Percentiles rank a stretch among this genome's conserved stretches.
These are phyloP conservation scores for Melampsora larici-populina DNA, from an alignment of 1,284 basidiomycete genomes.

Conservation along the genomic window DNA sequence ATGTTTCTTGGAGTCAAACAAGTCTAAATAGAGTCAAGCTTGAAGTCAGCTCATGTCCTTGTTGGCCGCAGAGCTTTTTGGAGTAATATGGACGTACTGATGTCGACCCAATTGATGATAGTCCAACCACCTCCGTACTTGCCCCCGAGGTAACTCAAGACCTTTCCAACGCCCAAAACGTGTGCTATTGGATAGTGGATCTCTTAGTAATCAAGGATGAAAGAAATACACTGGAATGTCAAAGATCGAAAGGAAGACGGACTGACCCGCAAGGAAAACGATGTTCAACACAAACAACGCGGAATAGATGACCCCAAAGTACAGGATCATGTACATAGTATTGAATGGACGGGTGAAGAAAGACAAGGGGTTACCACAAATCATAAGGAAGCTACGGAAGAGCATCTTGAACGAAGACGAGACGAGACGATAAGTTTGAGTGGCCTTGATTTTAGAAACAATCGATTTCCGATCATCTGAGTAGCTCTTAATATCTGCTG, in stretches of 20 bases:
- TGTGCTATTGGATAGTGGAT: not conserved
- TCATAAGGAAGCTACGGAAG: slow-evolving; percentile 10
- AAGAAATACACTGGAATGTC: not conserved
- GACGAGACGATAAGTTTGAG: slow-evolving; percentile 3
- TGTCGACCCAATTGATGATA: slow-evolving; percentile 38
- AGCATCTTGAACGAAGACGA: not conserved
- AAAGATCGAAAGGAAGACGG: not conserved
- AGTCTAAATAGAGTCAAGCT: not conserved
- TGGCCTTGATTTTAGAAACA: slow-evolving; percentile 1
- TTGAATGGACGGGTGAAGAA: slow-evolving; percentile 31
- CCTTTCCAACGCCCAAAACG: slow-evolving; percentile 21
- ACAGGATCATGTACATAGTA: slow-evolving; percentile 21
- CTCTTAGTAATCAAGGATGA: not conserved
- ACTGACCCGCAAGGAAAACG: slow-evolving; percentile 29
- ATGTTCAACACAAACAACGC: slow-evolving; percentile 28
- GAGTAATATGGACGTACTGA: slow-evolving; percentile 4
- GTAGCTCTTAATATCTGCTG: slow-evolving; percentile 20
- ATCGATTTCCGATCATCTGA: slow-evolving; percentile 11
- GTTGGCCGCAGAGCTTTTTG: not conserved
- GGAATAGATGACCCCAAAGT: slow-evolving; percentile 19
- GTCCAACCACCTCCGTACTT: slow-evolving; percentile 29
- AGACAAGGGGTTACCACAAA: slow-evolving; percentile 16
- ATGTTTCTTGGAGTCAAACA: not conserved
- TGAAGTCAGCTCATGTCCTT: not conserved
- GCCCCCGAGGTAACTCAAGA: slow-evolving; percentile 23